Conservation (phyloP, 371 early-diverging fungal genomes). For the Umbelopsis sp. region DNA sequence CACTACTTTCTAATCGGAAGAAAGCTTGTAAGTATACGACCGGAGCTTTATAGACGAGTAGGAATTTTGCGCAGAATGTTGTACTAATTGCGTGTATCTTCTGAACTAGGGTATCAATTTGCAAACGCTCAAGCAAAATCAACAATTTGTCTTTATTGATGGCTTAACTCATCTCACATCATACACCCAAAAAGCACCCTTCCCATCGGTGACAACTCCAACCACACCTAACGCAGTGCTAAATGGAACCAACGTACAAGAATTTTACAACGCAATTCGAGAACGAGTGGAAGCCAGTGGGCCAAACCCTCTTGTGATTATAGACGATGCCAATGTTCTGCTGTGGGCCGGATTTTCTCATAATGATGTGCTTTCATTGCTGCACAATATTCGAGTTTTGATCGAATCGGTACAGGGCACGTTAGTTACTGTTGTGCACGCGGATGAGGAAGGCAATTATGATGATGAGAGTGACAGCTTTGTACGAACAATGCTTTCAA, state of each 20-base stretch:
- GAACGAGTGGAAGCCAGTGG: slow-evolving; percentile 12
- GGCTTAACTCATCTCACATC: slow-evolving; percentile 63
- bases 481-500: slow-evolving; percentile 49
- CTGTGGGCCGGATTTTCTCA: slow-evolving; percentile 56
- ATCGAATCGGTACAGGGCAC: slow-evolving; percentile 36
- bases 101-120: slow-evolving; percentile 64
- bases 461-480: slow-evolving; percentile 61
- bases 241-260: slow-evolving; percentile 25
- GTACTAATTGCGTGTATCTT: neutral
- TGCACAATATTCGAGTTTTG: slow-evolving; percentile 48
- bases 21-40: slow-evolving; percentile 57
- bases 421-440: slow-evolving; percentile 26
- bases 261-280: slow-evolving; percentile 22
- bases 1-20: slow-evolving; percentile 70
- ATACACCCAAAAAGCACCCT: slow-evolving; percentile 43
- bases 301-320: slow-evolving; percentile 48
- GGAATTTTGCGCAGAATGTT: neutral
- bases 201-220: slow-evolving; percentile 41
- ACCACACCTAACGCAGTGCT: slow-evolving; percentile 42
- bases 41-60: neutral
- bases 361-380: slow-evolving; percentile 46
- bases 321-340: slow-evolving; percentile 69
- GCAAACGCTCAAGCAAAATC: slow-evolving; percentile 52
- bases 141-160: slow-evolving; percentile 63
- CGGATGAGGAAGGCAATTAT: slow-evolving; percentile 30